phyloP scores from a whole-genome alignment of 2,329 filamentous ascomycete genomes.

The Phaeosphaeria sp. region DNA sequence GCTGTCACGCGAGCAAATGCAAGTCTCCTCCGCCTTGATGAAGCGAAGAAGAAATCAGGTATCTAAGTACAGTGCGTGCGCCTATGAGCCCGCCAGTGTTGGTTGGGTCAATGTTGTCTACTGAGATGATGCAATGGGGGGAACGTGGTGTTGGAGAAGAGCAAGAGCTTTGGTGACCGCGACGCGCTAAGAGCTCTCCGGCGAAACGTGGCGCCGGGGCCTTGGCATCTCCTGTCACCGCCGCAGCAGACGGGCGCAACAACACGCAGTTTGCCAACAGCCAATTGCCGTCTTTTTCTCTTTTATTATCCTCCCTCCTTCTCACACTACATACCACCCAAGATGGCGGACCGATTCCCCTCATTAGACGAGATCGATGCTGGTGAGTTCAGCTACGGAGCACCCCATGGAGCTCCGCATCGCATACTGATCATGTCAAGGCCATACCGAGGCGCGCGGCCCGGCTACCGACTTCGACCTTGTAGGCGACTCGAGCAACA shows the following conservation, averaged over 20 bases:
- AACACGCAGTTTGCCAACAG: conserved; percentile 23
- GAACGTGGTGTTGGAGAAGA: conserved; percentile 6
- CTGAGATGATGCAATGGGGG: conserved; percentile 28
- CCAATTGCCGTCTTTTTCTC: conserved; percentile 20
- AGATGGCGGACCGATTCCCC: conserved; percentile 60
- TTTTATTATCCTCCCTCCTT: not conserved
- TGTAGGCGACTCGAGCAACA: conserved; percentile 64
- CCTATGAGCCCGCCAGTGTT: not conserved
- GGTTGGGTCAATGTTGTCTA: conserved; percentile 2
- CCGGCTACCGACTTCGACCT: conserved; percentile 51
- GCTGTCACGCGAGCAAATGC: conserved; percentile 29
- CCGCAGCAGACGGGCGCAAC: conserved; percentile 16
- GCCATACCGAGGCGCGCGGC: conserved; percentile 70
- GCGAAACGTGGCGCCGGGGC: conserved; percentile 26
- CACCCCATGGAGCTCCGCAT: conserved; percentile 26
- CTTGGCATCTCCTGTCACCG: conserved; percentile 18
- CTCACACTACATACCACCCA: conserved; percentile 16
- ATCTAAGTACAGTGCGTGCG: conserved; percentile 14
- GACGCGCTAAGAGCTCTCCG: conserved; percentile 27
- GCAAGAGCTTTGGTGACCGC: conserved; percentile 24
- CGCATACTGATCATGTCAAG: conserved; percentile 52
- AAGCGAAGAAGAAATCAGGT: conserved; percentile 1
- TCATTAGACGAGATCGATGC: conserved; percentile 61
- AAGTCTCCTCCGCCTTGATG: conserved; percentile 5
- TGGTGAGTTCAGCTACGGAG: conserved; percentile 47